Percentiles rank a stretch among this genome's conserved stretches.
These are phyloP conservation scores for Dictyostelium purpureum DNA, from an alignment of 78 protist species.

Conservation along the genomic window DNA sequence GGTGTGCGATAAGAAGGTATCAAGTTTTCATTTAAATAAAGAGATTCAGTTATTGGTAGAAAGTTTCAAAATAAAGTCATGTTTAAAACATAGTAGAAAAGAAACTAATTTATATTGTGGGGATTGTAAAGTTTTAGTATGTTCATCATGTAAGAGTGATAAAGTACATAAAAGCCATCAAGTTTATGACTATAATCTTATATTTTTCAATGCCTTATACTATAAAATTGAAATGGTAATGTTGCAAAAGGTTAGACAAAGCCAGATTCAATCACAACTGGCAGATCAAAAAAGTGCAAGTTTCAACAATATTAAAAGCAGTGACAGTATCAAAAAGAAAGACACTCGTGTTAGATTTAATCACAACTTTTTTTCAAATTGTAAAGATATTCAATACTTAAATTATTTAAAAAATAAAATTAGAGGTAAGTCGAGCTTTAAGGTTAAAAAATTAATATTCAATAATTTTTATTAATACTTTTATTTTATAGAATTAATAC, in stretches of 20 bases:
- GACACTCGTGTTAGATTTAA: not conserved
- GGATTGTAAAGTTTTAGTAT: not conserved
- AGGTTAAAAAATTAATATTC: no score
- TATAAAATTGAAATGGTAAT: not conserved
- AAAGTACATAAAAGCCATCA: slow-evolving; percentile 3
- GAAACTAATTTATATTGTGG: not conserved
- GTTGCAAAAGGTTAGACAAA: not conserved
- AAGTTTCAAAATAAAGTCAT: not conserved
- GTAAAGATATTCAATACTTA: not conserved
- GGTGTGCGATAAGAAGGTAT: not conserved
- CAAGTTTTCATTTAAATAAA: not conserved
- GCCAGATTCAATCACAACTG: not conserved
- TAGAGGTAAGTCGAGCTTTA: no score
- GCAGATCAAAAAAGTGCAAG: not conserved
- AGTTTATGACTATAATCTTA: not conserved
- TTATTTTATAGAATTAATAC: not conserved
- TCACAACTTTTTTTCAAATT: not conserved
- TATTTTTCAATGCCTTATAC: not conserved
- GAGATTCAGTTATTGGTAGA: not conserved
- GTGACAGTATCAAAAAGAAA: not conserved
- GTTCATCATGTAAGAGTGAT: slow-evolving; percentile 3
- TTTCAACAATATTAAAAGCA: not conserved
- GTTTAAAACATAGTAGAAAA: slow-evolving; percentile 7
- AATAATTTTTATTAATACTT: no score
- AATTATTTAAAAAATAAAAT: not conserved